These are phyloP conservation scores for Martensiomyces pterosporus DNA, from an alignment of 192 early-diverging fungal genomes.

Conservation along the genomic window DNA sequence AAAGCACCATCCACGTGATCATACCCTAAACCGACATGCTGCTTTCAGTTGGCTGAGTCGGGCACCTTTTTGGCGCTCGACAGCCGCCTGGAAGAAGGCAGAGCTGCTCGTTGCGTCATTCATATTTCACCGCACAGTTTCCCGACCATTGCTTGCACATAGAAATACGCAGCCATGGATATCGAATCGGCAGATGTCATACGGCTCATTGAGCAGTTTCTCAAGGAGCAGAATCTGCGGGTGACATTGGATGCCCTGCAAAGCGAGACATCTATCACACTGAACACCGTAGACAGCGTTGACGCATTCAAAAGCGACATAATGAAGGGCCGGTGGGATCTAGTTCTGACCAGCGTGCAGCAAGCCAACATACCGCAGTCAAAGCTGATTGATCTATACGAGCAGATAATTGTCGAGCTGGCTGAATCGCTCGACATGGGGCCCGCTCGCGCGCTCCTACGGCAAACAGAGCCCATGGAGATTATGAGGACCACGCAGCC, in stretches of 20 bases:
- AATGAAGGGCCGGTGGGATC: slow-evolving; percentile 80
- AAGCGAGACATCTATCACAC: slow-evolving; percentile 69
- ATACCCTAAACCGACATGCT: too few species aligned
- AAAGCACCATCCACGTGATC: too few species aligned
- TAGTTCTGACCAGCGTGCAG: slow-evolving; percentile 67
- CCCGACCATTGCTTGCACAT: too few species aligned
- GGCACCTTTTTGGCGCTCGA: too few species aligned
- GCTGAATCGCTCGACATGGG: slow-evolving; percentile 77
- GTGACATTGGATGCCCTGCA: slow-evolving; percentile 74
- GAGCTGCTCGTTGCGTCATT: too few species aligned
- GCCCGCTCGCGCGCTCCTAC: slow-evolving; percentile 76
- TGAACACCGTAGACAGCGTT: slow-evolving; percentile 86
- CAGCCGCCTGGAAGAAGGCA: too few species aligned
- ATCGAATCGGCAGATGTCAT: slow-evolving; percentile 63
- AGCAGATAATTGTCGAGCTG: slow-evolving; percentile 86
- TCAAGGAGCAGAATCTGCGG: slow-evolving; percentile 85
- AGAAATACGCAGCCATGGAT: too few species aligned
- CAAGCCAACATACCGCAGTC: slow-evolving; percentile 62
- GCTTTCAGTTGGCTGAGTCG: too few species aligned
- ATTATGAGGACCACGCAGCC: slow-evolving; percentile 65
- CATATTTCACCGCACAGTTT: too few species aligned
- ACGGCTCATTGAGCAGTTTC: slow-evolving; percentile 88
- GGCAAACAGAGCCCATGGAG: slow-evolving; percentile 91
- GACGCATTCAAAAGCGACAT: slow-evolving; percentile 72
- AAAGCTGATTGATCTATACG: slow-evolving; percentile 82